phyloP scores from a whole-genome alignment of 2,329 filamentous ascomycete genomes.

The Thyridium curvatum region DNA sequence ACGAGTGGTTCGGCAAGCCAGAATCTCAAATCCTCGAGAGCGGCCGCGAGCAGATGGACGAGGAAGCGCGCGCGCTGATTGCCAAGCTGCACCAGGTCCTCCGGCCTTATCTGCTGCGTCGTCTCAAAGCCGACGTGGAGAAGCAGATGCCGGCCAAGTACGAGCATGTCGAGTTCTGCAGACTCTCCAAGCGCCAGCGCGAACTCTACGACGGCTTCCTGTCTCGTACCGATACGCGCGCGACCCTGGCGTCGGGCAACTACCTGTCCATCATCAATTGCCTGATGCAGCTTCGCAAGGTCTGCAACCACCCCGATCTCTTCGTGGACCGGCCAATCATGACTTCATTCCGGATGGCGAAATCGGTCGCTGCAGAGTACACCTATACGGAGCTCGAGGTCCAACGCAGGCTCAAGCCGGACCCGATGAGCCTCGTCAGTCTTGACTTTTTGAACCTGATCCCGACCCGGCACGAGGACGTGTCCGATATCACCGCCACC shows the following conservation, averaged over 20 bases:
- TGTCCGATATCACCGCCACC: slow-evolving; percentile 48
- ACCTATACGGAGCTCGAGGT: slow-evolving; percentile 67
- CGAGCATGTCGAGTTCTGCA: slow-evolving; percentile 93
- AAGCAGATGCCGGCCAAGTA: slow-evolving; percentile 99
- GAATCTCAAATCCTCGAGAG: slow-evolving; percentile 96
- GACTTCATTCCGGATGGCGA: slow-evolving; percentile 89
- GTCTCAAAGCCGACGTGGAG: slow-evolving; percentile 93
- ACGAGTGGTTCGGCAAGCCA: slow-evolving; percentile 90
- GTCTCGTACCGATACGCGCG: slow-evolving; percentile 80
- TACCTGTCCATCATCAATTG: slow-evolving; percentile 98
- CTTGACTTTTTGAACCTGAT: slow-evolving; percentile 75
- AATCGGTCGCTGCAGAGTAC: slow-evolving; percentile 69
- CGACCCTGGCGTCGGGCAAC: slow-evolving; percentile 85
- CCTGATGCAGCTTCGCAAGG: slow-evolving; percentile 93
- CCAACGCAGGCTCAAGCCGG: slow-evolving; percentile 53
- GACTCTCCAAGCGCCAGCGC: slow-evolving; percentile 88
- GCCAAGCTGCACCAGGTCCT: slow-evolving; percentile 90
- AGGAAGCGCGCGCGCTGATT: slow-evolving; percentile 87
- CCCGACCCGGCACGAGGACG: slow-evolving; percentile 62
- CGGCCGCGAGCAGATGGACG: slow-evolving; percentile 87
- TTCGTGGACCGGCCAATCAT: slow-evolving; percentile 96
- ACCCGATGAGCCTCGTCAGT: slow-evolving; percentile 59
- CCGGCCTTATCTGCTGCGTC: slow-evolving; percentile 82
- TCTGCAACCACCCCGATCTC: slow-evolving; percentile 96
- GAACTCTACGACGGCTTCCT: slow-evolving; percentile 97